Base-by-base conservation (phyloP, 805 yeast genomes). In the Saccharomycopsis oosterbeekiorum region DNA sequence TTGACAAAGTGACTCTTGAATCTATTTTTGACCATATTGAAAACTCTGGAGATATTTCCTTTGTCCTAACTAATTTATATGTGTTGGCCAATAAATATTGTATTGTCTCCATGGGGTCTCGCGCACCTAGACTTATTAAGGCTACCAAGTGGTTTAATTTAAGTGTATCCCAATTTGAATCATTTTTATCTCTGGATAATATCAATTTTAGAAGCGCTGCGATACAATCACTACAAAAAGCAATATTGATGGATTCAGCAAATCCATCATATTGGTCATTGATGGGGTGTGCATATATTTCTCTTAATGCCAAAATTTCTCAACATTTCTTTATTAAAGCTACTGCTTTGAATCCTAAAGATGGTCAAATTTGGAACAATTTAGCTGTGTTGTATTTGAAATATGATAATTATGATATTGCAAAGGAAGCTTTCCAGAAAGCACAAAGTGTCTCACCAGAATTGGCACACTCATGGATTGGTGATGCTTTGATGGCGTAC, bases 291-390 rank as follows among this genome's bases (percentile, higher is more conserved):
- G 87, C 91, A 0, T 82, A 89, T 8, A 78, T 85, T 60, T 74
- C 82, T 2, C 72, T 77, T 3, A 87, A 84, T 65, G 85, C 93
- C 0, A 79, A 81, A 56, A 87, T 89, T 6, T 78, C 97, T 0
- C 99, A 94, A 72, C 99, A 94, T 73, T 90, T 97, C 70, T 89
- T 88, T 67, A 88, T 94, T 67, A 86, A 89, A 65, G 92, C 97
- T 0, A 74, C 85, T 1, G 78, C 88, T 0, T 72, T 91, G 47
- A 85, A 88, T 56, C 81, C 88, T 6, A 81, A 82, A 59, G 88
- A 88, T 60, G 81, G 86, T 2, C 74, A 74, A 17, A 80, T 85
- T 4, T 94, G 97, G 97, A 79, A 85, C 15, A 89, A 89, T 67
- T 74, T 94, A 62, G 97, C 96, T 0, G 80, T 88, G 6, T 75